phyloP scores from a whole-genome alignment of 1,139 yeast species.

The Pneumocystis sp. region DNA sequence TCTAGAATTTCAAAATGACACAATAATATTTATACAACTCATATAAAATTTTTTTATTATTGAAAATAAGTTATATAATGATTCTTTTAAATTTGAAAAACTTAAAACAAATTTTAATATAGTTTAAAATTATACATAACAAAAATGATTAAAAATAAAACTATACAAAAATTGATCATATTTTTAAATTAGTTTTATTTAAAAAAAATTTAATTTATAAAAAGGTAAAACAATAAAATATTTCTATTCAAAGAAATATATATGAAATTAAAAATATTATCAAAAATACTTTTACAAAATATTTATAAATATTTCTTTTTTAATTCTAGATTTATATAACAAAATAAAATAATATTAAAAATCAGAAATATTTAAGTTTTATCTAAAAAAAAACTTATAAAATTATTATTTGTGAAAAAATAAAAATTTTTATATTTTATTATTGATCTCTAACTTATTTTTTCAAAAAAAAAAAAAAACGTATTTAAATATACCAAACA shows the following conservation, averaged over 20 bases:
- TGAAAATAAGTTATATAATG: not conserved
- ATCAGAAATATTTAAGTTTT: too few relatives aligned
- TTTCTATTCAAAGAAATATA: not conserved
- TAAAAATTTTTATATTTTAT: too few relatives aligned
- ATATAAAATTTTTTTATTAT: not conserved
- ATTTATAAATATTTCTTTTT: not conserved
- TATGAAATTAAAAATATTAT: not conserved
- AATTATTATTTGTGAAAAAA: too few relatives aligned
- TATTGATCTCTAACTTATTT: too few relatives aligned
- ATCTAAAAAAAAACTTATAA: too few relatives aligned
- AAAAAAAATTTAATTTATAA: not conserved
- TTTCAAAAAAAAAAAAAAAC: too few relatives aligned
- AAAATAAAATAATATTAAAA: too few relatives aligned
- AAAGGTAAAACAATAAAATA: not conserved
- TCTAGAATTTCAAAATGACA: not conserved
- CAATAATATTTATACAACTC: not conserved
- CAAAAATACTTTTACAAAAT: not conserved
- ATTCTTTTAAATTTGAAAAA: not conserved
- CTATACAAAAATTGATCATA: not conserved
- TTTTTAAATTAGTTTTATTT: not conserved
- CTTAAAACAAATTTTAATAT: not conserved
- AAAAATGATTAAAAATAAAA: not conserved
- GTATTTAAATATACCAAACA: too few relatives aligned
- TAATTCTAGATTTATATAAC: not conserved
- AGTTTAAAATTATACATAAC: not conserved